A percentile compares a stretch with the other conserved stretches of the same genome.
These are phyloP conservation scores for Taphrina wiesneri DNA, from an alignment of 1,139 yeast genomes.

Conservation along the genomic window DNA sequence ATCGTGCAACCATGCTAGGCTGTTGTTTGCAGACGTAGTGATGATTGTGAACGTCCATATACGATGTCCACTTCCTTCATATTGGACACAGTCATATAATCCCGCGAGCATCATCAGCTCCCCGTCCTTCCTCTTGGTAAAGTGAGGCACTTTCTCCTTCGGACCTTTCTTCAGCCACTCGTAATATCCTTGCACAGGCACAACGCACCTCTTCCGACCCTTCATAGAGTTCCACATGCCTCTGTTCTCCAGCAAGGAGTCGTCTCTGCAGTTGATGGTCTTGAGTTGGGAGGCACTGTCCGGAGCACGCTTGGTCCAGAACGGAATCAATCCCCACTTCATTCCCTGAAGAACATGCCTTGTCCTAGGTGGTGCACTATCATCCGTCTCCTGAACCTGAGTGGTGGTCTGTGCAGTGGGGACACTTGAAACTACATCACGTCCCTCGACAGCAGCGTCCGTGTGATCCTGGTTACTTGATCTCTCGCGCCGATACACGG, in stretches of 20 bases:
- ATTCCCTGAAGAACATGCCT: conserved; percentile 23
- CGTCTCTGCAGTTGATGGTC: conserved; percentile 47
- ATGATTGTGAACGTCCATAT: conserved; percentile 65
- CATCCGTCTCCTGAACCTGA: background rate
- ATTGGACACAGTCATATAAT: conserved; percentile 52
- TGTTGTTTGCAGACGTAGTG: conserved; percentile 62
- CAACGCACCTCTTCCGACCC: conserved; percentile 56
- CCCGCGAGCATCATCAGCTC: conserved; percentile 70
- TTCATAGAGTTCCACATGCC: conserved; percentile 44
- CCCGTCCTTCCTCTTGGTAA: conserved; percentile 55
- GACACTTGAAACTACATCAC: background rate
- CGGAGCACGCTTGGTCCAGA: conserved; percentile 50
- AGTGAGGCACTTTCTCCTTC: conserved; percentile 60
- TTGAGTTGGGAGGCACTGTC: conserved; percentile 42
- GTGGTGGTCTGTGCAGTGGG: background rate
- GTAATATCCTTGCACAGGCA: conserved; percentile 78
- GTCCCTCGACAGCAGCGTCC: background rate
- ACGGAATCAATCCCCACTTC: conserved; percentile 63
- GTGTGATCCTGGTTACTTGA: background rate
- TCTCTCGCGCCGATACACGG: conserved; percentile 24
- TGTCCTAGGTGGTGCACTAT: background rate
- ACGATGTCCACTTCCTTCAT: conserved; percentile 40
- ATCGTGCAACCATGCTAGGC: conserved; percentile 65
- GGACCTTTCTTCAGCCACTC: conserved; percentile 61
- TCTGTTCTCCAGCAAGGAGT: conserved; percentile 42